A percentile compares a stretch with the other conserved stretches of the same genome.
Evolutionary conservation across 345 rosid species (phyloP).

Genomic region (Theobroma cacao): DNA sequence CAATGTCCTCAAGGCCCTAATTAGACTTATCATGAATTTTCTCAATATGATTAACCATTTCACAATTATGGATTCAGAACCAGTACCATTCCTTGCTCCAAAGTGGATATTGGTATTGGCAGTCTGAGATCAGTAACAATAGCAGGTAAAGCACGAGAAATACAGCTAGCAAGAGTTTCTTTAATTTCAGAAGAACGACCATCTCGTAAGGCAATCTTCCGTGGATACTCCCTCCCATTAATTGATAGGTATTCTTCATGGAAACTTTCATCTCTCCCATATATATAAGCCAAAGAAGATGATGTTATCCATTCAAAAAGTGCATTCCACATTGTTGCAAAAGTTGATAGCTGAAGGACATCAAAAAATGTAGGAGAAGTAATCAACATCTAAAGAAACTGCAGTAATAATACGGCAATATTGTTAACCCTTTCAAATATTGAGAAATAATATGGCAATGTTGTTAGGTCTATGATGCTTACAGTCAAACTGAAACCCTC

Average conservation of each 20-base stretch:
- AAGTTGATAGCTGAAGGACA: slow-evolving; percentile 63
- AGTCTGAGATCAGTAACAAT: slow-evolving; percentile 64
- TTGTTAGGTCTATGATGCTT: slow-evolving; percentile 26
- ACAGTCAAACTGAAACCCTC: slow-evolving; percentile 76
- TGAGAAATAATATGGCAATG: neutral
- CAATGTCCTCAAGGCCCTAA: slow-evolving; percentile 4
- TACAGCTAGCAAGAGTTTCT: slow-evolving; percentile 69
- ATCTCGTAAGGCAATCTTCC: slow-evolving; percentile 47
- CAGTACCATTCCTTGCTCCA: slow-evolving; percentile 81
- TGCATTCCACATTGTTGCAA: slow-evolving; percentile 85
- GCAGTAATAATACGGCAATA: neutral
- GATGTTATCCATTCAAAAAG: slow-evolving; percentile 92
- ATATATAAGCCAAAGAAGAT: slow-evolving; percentile 81
- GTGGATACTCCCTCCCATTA: slow-evolving; percentile 69
- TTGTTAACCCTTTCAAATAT: neutral
- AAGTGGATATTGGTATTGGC: slow-evolving; percentile 56
- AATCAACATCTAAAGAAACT: neutral
- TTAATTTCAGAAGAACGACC: slow-evolving; percentile 86
- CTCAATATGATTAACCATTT: neutral
- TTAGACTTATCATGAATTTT: slow-evolving; percentile 5
- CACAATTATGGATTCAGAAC: slow-evolving; percentile 11
- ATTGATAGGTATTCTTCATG: slow-evolving; percentile 63
- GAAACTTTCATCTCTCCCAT: slow-evolving; percentile 72
- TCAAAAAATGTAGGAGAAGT: neutral
- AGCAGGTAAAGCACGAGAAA: slow-evolving; percentile 78